phyloP scores from a whole-genome alignment of 768 basidiomycete genomes.

The Calocybe cyanea region DNA sequence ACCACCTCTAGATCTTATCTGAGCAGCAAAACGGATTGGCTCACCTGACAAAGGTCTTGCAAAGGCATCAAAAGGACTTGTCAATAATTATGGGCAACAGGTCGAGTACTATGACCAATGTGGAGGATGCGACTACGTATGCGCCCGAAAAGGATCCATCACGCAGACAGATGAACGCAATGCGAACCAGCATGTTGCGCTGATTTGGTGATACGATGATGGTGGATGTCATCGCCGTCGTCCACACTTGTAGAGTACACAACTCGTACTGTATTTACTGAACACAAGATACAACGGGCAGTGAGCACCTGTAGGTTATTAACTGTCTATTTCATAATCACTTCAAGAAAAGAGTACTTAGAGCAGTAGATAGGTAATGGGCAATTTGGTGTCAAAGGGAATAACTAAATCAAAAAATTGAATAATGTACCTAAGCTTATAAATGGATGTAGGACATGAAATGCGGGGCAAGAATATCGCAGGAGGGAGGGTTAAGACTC shows the following conservation, averaged over 20 bases:
- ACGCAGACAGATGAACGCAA: slow-evolving; percentile 32
- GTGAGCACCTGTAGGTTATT: neutral
- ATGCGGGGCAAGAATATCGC: neutral
- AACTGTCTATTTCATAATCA: neutral
- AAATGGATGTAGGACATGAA: neutral
- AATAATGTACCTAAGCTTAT: neutral
- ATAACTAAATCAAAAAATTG: neutral
- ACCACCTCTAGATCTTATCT: slow-evolving; percentile 66
- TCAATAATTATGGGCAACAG: slow-evolving; percentile 59
- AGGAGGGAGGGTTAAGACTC: slow-evolving; percentile 20
- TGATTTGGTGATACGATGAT: slow-evolving; percentile 13
- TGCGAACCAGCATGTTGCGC: slow-evolving; percentile 33
- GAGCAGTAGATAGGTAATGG: neutral
- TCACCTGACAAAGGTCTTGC: slow-evolving; percentile 74
- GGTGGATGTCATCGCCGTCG: too few species aligned
- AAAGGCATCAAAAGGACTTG: slow-evolving; percentile 61
- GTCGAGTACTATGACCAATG: slow-evolving; percentile 17
- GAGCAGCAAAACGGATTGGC: slow-evolving; percentile 80
- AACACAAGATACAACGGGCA: too few species aligned
- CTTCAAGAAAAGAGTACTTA: neutral
- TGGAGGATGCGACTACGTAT: slow-evolving; percentile 12
- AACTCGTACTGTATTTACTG: neutral
- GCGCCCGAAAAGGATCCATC: slow-evolving; percentile 23
- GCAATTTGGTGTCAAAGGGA: neutral
- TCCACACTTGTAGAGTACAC: neutral